These are phyloP conservation scores for Geotrichum reessii DNA, from an alignment of 1,139 yeast species.

Conservation along the genomic window DNA sequence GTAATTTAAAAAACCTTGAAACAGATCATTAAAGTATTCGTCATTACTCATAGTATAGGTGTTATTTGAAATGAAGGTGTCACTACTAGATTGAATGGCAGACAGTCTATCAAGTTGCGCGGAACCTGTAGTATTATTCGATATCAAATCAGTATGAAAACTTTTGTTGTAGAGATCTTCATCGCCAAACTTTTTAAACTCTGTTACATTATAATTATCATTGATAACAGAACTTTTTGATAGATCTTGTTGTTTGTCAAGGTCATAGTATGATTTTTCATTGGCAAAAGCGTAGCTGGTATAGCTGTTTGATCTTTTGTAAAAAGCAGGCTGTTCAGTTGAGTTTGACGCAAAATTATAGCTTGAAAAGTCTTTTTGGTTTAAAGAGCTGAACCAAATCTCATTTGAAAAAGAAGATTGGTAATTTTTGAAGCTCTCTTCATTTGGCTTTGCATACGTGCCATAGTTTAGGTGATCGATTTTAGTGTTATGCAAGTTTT, in stretches of 20 bases:
- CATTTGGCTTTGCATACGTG: neutral
- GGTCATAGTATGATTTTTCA: neutral
- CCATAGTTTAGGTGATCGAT: neutral
- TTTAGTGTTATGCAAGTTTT: neutral
- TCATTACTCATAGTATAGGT: neutral
- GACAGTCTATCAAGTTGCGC: neutral
- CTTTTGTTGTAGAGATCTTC: neutral
- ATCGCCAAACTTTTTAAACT: neutral
- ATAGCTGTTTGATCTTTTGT: neutral
- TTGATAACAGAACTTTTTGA: neutral
- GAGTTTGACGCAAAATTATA: neutral
- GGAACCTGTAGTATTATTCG: neutral
- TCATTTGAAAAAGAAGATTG: neutral
- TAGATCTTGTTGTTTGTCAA: neutral
- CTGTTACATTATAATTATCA: neutral
- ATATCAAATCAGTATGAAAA: neutral
- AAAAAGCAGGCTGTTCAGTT: neutral
- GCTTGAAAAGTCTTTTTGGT: neutral
- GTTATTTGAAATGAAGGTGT: neutral
- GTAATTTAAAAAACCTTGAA: neutral
- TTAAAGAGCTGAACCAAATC: neutral
- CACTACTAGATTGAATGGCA: neutral
- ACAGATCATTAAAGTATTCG: neutral
- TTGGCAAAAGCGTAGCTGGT: neutral
- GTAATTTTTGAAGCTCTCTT: neutral